These are phyloP conservation scores for Fraxinus platypoda DNA, from an alignment of 305 asterid genomes.

Conservation along the genomic window DNA sequence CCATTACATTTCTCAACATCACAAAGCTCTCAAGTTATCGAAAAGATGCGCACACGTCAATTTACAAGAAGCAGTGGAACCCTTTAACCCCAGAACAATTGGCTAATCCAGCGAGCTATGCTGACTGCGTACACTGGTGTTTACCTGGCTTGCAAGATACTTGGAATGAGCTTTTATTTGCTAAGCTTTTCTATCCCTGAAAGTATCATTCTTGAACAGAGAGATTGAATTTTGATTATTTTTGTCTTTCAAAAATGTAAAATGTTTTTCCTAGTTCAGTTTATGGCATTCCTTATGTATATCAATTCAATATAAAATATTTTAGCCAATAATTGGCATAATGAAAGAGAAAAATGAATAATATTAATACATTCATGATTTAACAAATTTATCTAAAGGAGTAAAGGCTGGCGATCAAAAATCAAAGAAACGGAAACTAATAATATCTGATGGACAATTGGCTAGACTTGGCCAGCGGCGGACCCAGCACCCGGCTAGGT, in stretches of 20 bases:
- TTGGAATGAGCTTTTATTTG: not conserved
- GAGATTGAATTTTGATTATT: not conserved
- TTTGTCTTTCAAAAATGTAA: not conserved
- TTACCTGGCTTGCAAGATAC: constrained; percentile 30
- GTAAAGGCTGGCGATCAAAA: no score
- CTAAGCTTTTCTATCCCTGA: not conserved
- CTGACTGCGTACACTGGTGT: constrained; percentile 52
- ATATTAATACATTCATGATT: no score
- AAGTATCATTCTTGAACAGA: not conserved
- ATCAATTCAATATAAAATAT: not conserved
- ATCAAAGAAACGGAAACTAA: no score
- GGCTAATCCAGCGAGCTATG: constrained; percentile 27
- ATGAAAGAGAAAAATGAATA: not conserved
- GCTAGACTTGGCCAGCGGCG: no score
- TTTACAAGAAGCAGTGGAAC: constrained; percentile 32
- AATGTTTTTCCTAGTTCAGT: not conserved
- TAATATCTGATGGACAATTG: no score
- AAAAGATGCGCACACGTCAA: not conserved
- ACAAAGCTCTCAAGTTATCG: not conserved
- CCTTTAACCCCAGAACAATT: constrained; percentile 3
- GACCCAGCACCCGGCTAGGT: no score
- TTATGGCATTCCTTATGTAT: not conserved
- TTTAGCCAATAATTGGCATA: not conserved
- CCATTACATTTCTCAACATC: not conserved
- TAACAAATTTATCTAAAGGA: not conserved